A percentile compares a stretch with the other conserved stretches of the same genome.
Conservation (phyloP, 2,329 filamentous ascomycete species). For the Arthroderma sp. region DNA sequence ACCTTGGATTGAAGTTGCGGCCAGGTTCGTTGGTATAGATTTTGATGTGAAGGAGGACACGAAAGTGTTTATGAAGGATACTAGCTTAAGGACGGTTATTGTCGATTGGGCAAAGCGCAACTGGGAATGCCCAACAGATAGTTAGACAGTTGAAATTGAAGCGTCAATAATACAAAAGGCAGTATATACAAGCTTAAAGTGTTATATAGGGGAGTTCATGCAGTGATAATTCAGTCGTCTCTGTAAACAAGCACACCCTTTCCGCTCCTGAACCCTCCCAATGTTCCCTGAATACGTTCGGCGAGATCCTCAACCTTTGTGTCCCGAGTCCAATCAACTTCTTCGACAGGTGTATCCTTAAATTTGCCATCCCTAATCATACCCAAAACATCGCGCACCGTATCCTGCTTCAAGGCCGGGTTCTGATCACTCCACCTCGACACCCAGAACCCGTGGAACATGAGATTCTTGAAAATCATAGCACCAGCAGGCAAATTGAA, state of each 20-base stretch:
- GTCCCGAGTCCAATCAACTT: slow-evolving; percentile 71
- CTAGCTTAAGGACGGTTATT: slow-evolving; percentile 45
- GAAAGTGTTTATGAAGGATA: slow-evolving; percentile 38
- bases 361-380: slow-evolving; percentile 66
- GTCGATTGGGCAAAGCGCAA: slow-evolving; percentile 46
- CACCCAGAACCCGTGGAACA: slow-evolving; percentile 90
- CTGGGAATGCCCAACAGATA: slow-evolving; percentile 31
- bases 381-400: slow-evolving; percentile 71
- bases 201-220: too few relatives aligned
- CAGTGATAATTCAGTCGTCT: slow-evolving; percentile 19
- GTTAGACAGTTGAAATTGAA: too few relatives aligned
- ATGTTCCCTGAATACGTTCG: slow-evolving; percentile 65
- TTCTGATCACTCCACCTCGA: slow-evolving; percentile 74
- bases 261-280: slow-evolving; percentile 71
- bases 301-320: slow-evolving; percentile 57
- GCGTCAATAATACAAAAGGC: too few relatives aligned
- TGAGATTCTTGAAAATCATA: slow-evolving; percentile 85
- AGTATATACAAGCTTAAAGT: too few relatives aligned
- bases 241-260: slow-evolving; percentile 85
- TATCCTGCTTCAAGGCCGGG: slow-evolving; percentile 58
- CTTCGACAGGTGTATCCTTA: slow-evolving; percentile 66
- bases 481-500: slow-evolving; percentile 67
- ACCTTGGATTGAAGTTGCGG: slow-evolving; percentile 62
- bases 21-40: slow-evolving; percentile 47
- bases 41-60: slow-evolving; percentile 38